Base-by-base conservation (phyloP, 2,329 filamentous ascomycete species). In the Microsporum canis region DNA sequence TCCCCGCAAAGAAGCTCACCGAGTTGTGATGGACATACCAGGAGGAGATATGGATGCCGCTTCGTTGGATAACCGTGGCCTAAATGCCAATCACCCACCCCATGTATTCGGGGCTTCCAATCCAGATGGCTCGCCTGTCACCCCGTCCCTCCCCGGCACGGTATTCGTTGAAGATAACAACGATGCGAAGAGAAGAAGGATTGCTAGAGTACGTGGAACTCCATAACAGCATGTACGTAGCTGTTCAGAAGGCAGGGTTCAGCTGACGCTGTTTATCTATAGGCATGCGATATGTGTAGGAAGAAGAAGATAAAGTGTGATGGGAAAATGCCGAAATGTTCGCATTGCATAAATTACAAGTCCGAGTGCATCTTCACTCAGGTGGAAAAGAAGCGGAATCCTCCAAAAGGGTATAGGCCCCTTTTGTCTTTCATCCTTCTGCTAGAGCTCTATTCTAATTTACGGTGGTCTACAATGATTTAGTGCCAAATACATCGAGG, bases 341-440 rank as follows among this genome's bases (percentile, higher is more conserved):
- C 89, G 5, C 94, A 97, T 76, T 99, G 92, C 74, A 88, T 88
- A 73, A 97, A 96, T 74, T 96, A 96, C 80, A 96, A 96, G 80
- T 96, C 91, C 3, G 91, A 96, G 69, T 99, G 92, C 74, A 84
- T 96, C 68, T 97, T 97, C 72, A 97, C 94, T 0, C 91, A 96
- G 72, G 91, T 97, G 41, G 94, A 99, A 78, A 99, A 99, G 85
- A 99, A 99, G 81, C 84, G 94, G 62, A 94, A 88, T 73, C 92
- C 94, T 59, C 94, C 92, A 0, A 99, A 97, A 80, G 92, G 94
- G 91, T 95, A 82, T 66, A 82, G 73, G 38, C 41, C 7, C 27
- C 57, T 27, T 29, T n/a, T 45, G 6, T 17, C 10, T 17, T 6
- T 17, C 3, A 51, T 43, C 4, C 27, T 29, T 39, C 17, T 53